Percentiles rank a stretch among this genome's conserved stretches.
phyloP scores from a whole-genome alignment of 2,329 filamentous ascomycete genomes.

The Neurospora sp. region DNA sequence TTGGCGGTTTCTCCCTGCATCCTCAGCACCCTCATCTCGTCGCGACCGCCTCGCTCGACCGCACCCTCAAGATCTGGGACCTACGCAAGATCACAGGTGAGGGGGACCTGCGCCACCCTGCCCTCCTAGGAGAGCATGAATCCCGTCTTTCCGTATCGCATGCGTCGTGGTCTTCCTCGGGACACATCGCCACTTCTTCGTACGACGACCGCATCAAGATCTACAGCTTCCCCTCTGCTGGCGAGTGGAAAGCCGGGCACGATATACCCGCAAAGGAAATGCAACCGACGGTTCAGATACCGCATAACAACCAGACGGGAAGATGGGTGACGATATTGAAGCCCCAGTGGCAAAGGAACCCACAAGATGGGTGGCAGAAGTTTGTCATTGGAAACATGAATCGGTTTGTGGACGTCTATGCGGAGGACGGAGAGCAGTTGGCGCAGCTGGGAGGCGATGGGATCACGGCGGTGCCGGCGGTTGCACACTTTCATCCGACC shows the following conservation, averaged over 20 bases:
- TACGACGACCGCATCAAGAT: conserved; percentile 96
- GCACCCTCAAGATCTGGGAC: conserved; percentile 89
- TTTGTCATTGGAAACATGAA: conserved; percentile 98
- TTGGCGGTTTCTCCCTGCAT: conserved; percentile 83
- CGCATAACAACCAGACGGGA: conserved; percentile 93
- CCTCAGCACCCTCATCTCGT: conserved; percentile 72
- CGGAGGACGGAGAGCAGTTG: conserved; percentile 71
- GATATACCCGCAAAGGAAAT: conserved; percentile 52
- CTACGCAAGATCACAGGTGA: conserved; percentile 70
- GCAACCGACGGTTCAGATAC: conserved; percentile 57
- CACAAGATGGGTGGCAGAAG: conserved; percentile 69
- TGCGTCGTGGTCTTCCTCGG: conserved; percentile 77
- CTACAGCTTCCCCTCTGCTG: conserved; percentile 61
- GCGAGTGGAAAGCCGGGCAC: conserved; percentile 48
- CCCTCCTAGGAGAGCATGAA: conserved; percentile 69
- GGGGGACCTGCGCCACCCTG: conserved; percentile 49
- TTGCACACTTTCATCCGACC: conserved; percentile 80
- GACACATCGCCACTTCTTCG: conserved; percentile 80
- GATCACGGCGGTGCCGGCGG: conserved; percentile 89
- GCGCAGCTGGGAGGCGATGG: conserved; percentile 81
- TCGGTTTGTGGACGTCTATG: conserved; percentile 87
- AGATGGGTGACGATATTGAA: conserved; percentile 79
- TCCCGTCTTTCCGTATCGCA: conserved; percentile 83
- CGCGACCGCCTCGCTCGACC: conserved; percentile 81
- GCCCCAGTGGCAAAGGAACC: conserved; percentile 80